Percentiles rank a stretch among this genome's conserved stretches.
phyloP scores from a whole-genome alignment of 1,284 basidiomycete genomes.

The Marasmius tenuissimus region DNA sequence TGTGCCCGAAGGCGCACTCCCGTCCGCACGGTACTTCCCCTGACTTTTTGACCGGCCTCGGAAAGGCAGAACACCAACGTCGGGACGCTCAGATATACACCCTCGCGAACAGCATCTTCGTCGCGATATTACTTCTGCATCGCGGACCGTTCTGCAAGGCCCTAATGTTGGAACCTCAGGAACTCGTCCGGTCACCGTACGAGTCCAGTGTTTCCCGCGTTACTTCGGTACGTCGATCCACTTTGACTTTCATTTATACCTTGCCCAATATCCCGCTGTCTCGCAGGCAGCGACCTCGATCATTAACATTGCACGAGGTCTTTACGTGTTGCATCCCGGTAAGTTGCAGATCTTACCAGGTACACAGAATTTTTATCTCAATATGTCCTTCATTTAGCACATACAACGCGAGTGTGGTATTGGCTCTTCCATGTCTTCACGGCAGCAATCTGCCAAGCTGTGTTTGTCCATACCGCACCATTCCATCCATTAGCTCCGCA shows the following conservation, averaged over 20 bases:
- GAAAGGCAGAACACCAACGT: slow-evolving; percentile 12
- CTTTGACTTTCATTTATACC: not conserved
- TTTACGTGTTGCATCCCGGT: slow-evolving; percentile 22
- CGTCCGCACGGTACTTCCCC: slow-evolving; percentile 1
- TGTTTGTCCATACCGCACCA: slow-evolving; percentile 22
- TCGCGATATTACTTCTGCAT: slow-evolving; percentile 21
- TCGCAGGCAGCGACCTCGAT: slow-evolving; percentile 21
- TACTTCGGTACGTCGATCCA: slow-evolving; percentile 11
- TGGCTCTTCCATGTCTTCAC: slow-evolving; percentile 23
- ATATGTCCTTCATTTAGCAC: slow-evolving; percentile 3
- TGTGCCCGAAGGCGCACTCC: not conserved
- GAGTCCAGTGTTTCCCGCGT: slow-evolving; percentile 18
- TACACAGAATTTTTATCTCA: not conserved
- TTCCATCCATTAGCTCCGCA: slow-evolving; percentile 20
- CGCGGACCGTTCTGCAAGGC: slow-evolving; percentile 23
- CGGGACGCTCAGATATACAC: slow-evolving; percentile 18
- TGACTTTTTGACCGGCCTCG: slow-evolving; percentile 11
- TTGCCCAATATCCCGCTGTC: not conserved
- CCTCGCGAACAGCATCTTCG: slow-evolving; percentile 20
- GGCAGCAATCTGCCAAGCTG: slow-evolving; percentile 22
- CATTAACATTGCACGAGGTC: slow-evolving; percentile 21
- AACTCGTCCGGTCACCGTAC: slow-evolving; percentile 17
- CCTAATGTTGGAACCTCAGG: slow-evolving; percentile 18
- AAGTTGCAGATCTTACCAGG: not conserved
- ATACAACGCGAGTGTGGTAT: slow-evolving; percentile 23